Evolutionary conservation across 495 filamentous ascomycete genomes (phyloP), one percentile per base, ranked within the genome.

Genomic region (Opeltia flavorubescens): DNA sequence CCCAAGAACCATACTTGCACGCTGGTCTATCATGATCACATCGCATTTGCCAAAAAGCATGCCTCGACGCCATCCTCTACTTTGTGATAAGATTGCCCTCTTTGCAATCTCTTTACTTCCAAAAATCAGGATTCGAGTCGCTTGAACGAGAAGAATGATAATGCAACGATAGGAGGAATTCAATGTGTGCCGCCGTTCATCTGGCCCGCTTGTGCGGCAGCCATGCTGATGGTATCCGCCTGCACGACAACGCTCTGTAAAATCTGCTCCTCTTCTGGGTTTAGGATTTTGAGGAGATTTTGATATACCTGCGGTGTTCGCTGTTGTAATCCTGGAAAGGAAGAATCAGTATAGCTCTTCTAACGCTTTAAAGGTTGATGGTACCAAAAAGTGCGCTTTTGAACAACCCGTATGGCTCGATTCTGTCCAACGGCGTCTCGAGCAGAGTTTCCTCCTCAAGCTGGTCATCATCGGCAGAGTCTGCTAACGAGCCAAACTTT

Each of bases 321-420:
- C 64, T 84, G 81, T 74, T 94, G 84, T 50, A 98, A 73, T 59
- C 72, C 89, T 95, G 59, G 35, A 42, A 23, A 31, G n/a, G 27
- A 17, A 40, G 43, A 56, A 50, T 63, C 56, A 48, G 34, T 18
- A 23, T 17, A 35, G 20, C 2, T 17, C 13, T 53, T 48, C 66
- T 58, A 27, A 43, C 26, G n/a, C 7, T 12, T 13, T 3, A 33
- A 26, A 29, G 12, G 12, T 21, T 21, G 45, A 27, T 49, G 15
- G 54, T 81, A 95, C 91, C 81, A 51, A 93, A 54, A 48, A 98
- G 66, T 15, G 84, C 77, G 50, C 75, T 67, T 62, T 83, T 79
- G 72, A 98, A 94, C 50, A 93, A 65, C 52, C 76, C 72, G 61
- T 98, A 98, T 7, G 89, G 89, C 61, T 98, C 93, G 45, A 98